Evolutionary conservation across 2,329 filamentous ascomycete species (phyloP), one percentile per base, ranked within the genome.

Genomic region (Trichothecium roseum): DNA sequence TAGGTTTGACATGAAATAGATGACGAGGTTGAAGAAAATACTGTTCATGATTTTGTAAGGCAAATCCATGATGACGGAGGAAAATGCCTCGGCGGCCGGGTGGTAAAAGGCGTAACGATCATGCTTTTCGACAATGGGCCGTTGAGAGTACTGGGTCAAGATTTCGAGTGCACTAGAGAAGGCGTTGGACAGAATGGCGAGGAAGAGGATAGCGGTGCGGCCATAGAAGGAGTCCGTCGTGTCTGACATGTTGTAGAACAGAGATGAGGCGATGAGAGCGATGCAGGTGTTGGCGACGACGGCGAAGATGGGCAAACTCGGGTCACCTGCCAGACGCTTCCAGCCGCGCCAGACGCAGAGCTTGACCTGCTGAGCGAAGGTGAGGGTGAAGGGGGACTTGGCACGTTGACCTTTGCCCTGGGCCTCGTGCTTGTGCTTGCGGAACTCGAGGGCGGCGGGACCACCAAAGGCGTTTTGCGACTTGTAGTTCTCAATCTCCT

Each of bases 1-100:
- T 1, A 69, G 48, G 8, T 63, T 56, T 3, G 62, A 59, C 64
- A 68, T 67, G 44, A 69, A 69, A 42, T 69, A 69, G 12, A 68
- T 48, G 17, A 62, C 58, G n/a, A 66, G 45, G 29, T 62, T 64
- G 42, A 63, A 66, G 15, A 59, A 40, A 5, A 70, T 46, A 16
- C 51, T 49, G 18, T 60, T 61, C 1, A 35, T 17, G 13, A 67
- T 47, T 40, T 66, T 66, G 35, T 60, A 58, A 0, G 65, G 64
- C 39, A 68, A 45, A 34, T 68, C 64, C 8, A 55, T 51, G 8
- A 68, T 40, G 26, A 65, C 54, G 1, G 54, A 54, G 2, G 58
- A 40, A 17, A 58, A 45, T 0, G 54, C 47, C 14, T 61, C 57
- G 0, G 57, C 55, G 8, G 52, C 55, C 2, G 60, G 45, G 8